Percentiles rank a stretch among this genome's conserved stretches.
Conservation (phyloP, 2,329 filamentous ascomycete genomes). For the Thermothelomyces thermophilus region DNA sequence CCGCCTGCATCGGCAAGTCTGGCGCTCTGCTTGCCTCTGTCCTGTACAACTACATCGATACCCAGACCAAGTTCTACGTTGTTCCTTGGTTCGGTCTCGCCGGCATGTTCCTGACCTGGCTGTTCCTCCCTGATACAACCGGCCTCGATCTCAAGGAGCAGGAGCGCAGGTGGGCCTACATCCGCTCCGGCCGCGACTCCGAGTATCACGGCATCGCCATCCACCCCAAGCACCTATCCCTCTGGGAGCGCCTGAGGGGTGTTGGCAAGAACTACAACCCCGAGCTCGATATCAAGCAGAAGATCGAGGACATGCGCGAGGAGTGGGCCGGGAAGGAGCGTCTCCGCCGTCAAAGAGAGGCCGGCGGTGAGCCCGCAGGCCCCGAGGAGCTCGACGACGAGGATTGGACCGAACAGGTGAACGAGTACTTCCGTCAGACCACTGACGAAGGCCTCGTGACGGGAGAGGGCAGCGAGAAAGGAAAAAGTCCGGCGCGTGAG, state of each 20-base stretch:
- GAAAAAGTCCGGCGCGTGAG: neutral
- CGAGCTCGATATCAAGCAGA: constrained; percentile 72
- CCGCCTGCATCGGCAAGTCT: constrained; percentile 82
- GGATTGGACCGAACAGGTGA: constrained; percentile 47
- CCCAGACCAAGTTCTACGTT: constrained; percentile 78
- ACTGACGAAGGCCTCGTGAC: constrained; percentile 10
- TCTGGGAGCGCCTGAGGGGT: constrained; percentile 79
- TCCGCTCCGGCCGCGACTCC: constrained; percentile 65
- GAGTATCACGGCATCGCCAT: constrained; percentile 94
- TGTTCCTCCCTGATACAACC: constrained; percentile 95
- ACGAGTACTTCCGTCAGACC: constrained; percentile 45
- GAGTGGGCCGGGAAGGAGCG: constrained; percentile 54
- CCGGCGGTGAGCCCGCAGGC: constrained; percentile 28
- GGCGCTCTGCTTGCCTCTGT: constrained; percentile 83
- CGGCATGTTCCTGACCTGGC: constrained; percentile 72
- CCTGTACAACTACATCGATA: constrained; percentile 90
- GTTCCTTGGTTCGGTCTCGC: constrained; percentile 92
- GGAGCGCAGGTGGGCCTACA: constrained; percentile 86
- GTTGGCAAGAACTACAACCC: constrained; percentile 78
- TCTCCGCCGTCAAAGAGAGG: constrained; percentile 30
- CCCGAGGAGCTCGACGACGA: constrained; percentile 34
- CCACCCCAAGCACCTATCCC: constrained; percentile 77
- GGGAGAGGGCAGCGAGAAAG: neutral
- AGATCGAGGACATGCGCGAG: constrained; percentile 71
- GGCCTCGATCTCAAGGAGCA: constrained; percentile 96